Conservation (phyloP, 2,329 filamentous ascomycete genomes). For the Cladosporium sp. region DNA sequence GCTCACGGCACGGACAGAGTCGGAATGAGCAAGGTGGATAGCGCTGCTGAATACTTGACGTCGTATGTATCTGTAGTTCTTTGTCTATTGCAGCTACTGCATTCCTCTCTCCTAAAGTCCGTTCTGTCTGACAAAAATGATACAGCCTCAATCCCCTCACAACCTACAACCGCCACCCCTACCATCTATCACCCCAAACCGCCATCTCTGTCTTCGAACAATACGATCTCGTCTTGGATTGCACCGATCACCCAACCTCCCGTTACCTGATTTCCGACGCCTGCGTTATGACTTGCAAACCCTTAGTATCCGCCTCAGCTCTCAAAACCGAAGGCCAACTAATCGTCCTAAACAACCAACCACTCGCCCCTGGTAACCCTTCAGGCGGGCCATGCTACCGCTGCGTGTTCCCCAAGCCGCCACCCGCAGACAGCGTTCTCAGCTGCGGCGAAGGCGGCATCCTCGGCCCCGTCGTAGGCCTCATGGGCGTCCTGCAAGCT, state of each 20-base stretch:
- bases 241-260: constrained; percentile 87
- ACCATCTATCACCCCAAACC: constrained; percentile 65
- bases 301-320: constrained; percentile 84
- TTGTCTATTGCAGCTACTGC: neutral
- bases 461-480: constrained; percentile 83
- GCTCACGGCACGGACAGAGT: constrained; percentile 69
- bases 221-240: constrained; percentile 88
- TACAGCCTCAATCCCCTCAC: constrained; percentile 68
- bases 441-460: constrained; percentile 93
- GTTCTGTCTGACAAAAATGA: neutral
- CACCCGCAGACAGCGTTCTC: constrained; percentile 74
- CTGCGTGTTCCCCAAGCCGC: constrained; percentile 85
- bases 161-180: constrained; percentile 58
- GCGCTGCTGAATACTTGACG: constrained; percentile 47
- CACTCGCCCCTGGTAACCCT: constrained; percentile 53
- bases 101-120: no score
- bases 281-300: constrained; percentile 73
- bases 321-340: constrained; percentile 86
- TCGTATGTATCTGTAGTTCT: constrained; percentile 35
- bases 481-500: constrained; percentile 90
- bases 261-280: constrained; percentile 91
- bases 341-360: constrained; percentile 79
- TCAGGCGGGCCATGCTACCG: constrained; percentile 82
- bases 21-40: constrained; percentile 76
- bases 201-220: constrained; percentile 60